Conservation (phyloP, 768 basidiomycete species). For the Panaeolus cyanescens region DNA sequence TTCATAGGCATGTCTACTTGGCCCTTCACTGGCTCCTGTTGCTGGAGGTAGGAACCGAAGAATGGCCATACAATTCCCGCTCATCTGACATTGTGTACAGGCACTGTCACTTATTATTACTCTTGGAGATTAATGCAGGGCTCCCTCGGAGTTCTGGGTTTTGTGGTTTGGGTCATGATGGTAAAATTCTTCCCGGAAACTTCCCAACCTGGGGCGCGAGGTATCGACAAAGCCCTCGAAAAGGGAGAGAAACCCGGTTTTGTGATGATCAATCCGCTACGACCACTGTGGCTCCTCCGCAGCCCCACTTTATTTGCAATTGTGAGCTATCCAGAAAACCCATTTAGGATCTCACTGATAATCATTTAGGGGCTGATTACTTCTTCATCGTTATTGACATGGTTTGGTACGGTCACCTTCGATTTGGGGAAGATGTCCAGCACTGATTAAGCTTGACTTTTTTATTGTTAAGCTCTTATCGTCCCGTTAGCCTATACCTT, state of each 20-base stretch:
- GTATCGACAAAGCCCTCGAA: constrained; percentile 46
- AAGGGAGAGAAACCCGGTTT: constrained; percentile 16
- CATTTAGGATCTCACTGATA: not conserved
- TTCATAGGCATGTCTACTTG: constrained; percentile 51
- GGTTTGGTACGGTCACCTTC: constrained; percentile 36
- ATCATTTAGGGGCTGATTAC: constrained; percentile 30
- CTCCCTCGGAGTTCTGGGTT: constrained; percentile 40
- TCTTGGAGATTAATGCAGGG: constrained; percentile 70
- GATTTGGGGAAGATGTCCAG: not conserved
- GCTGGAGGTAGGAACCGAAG: constrained; percentile 43
- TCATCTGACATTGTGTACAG: constrained; percentile 23
- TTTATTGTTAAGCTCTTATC: constrained; percentile 41
- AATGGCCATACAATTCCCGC: not conserved
- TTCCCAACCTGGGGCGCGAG: constrained; percentile 57
- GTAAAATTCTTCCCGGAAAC: constrained; percentile 64
- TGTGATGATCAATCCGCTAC: constrained; percentile 62
- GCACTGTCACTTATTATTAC: constrained; percentile 53
- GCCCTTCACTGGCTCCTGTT: constrained; percentile 63
- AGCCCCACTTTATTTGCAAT: constrained; percentile 60
- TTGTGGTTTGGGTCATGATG: constrained; percentile 41
- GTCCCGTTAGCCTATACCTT: constrained; percentile 69
- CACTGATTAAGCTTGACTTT: constrained; percentile 19
- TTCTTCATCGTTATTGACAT: constrained; percentile 33
- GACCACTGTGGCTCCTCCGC: constrained; percentile 48
- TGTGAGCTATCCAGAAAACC: constrained; percentile 36